These are phyloP conservation scores for Xylariaceae sp. DNA, from an alignment of 2,329 filamentous ascomycete genomes.

Conservation along the genomic window DNA sequence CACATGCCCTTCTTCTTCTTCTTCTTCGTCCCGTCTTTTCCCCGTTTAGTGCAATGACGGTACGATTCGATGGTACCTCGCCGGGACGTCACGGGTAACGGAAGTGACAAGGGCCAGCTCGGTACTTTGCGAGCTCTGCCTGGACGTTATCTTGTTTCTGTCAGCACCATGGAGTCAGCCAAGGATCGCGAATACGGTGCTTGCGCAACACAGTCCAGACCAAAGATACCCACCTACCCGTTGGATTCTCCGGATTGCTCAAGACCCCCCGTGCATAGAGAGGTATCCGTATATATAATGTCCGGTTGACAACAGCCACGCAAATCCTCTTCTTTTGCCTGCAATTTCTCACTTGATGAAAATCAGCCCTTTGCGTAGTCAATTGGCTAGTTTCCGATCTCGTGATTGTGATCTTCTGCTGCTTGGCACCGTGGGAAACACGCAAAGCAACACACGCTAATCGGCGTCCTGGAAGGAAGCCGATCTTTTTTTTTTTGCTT, in stretches of 20 bases:
- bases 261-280: neutral
- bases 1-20: neutral
- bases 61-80: neutral
- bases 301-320: neutral
- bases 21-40: neutral
- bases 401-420: neutral
- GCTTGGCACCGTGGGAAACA: conserved; percentile 8
- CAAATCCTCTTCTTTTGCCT: neutral
- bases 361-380: neutral
- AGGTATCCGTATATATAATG: neutral
- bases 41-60: neutral
- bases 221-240: neutral
- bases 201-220: neutral
- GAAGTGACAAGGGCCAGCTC: neutral
- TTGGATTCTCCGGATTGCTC: neutral
- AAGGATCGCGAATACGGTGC: neutral
- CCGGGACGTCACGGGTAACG: conserved; percentile 3
- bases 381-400: neutral
- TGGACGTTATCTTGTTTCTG: neutral
- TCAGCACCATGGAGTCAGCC: neutral
- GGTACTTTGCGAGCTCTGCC: neutral
- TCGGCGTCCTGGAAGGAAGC: neutral
- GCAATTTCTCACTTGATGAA: neutral
- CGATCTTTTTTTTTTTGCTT: neutral
- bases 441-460: neutral